phyloP scores from a whole-genome alignment of 495 filamentous ascomycete species.

The Extremus antarcticus region DNA sequence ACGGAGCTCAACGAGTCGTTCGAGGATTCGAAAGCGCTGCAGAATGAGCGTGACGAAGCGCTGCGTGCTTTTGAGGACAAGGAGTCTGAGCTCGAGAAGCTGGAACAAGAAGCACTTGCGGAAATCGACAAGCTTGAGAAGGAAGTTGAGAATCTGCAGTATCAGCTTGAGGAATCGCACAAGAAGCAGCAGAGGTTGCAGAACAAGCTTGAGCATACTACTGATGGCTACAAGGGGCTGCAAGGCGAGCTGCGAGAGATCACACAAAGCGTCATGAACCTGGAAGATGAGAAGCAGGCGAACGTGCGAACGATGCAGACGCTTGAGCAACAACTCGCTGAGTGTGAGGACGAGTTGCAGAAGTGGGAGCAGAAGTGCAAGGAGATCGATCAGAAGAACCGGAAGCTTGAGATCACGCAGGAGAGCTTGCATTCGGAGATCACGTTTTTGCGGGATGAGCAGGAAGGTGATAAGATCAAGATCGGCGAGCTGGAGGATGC shows the following conservation, averaged over 20 bases:
- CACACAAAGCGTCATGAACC: conserved; percentile 67
- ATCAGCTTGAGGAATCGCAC: conserved; percentile 14
- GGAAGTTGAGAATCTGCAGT: conserved; percentile 44
- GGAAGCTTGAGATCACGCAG: conserved; percentile 76
- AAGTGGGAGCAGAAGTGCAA: conserved; percentile 50
- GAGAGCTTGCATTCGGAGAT: conserved; percentile 91
- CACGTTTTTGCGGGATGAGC: conserved; percentile 88
- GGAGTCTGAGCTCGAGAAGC: conserved; percentile 66
- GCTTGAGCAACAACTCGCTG: conserved; percentile 30
- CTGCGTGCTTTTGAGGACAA: conserved; percentile 65
- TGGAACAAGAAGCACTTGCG: conserved; percentile 69
- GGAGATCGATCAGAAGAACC: conserved; percentile 68
- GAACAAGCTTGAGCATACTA: conserved; percentile 55
- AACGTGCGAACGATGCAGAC: conserved; percentile 28
- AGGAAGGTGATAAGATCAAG: conserved; percentile 95
- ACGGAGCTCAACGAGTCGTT: conserved; percentile 25
- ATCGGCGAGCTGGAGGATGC: conserved; percentile 84
- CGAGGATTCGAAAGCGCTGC: conserved; percentile 67
- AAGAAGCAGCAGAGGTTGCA: conserved; percentile 38
- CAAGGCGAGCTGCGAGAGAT: conserved; percentile 86
- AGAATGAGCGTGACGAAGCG: conserved; percentile 79
- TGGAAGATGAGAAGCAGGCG: conserved; percentile 66
- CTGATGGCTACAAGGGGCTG: conserved; percentile 72
- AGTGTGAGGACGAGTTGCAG: conserved; percentile 37
- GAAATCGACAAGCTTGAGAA: conserved; percentile 75